These are phyloP conservation scores for Chionographis japonica DNA, from an alignment of 106 monocot species.

Conservation along the genomic window DNA sequence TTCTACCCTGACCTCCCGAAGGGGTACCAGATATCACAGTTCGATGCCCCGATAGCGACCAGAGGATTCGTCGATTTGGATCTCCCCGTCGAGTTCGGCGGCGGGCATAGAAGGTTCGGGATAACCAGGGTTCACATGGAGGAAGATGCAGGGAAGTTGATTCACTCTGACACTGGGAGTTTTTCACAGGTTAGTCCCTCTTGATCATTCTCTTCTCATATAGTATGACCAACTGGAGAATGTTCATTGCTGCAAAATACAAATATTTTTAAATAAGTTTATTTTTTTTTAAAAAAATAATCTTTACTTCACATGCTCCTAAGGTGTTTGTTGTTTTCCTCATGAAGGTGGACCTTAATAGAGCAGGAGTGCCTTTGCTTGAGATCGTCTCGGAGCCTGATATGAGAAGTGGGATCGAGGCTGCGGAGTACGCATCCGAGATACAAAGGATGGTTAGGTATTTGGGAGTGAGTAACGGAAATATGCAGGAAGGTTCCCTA, in stretches of 20 bases:
- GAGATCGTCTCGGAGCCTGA: conserved; percentile 99
- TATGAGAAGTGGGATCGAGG: conserved; percentile 91
- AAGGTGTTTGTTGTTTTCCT: not conserved
- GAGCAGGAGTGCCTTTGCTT: conserved; percentile 92
- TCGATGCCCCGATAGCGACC: conserved; percentile 78
- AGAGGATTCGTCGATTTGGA: conserved; percentile 76
- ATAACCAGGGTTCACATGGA: conserved; percentile 97
- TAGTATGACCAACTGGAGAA: too few relatives aligned
- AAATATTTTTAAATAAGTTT: not conserved
- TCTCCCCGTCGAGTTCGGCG: conserved; percentile 88
- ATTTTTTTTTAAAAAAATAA: not conserved
- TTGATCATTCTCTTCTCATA: too few relatives aligned
- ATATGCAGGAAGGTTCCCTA: conserved; percentile 98
- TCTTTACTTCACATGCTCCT: not conserved
- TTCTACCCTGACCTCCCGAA: conserved; percentile 98
- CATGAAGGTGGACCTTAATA: conserved; percentile 86
- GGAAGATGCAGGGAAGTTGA: conserved; percentile 93
- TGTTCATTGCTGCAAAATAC: not conserved
- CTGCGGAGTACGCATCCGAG: conserved; percentile 92
- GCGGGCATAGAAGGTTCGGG: conserved; percentile 84
- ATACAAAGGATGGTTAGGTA: conserved; percentile 86
- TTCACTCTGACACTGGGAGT: conserved; percentile 64
- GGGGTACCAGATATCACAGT: conserved; percentile 96
- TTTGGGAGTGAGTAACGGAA: conserved; percentile 87
- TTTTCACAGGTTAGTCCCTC: conserved; percentile 54